phyloP scores from a whole-genome alignment of 495 filamentous ascomycete species.

The Talaromyces wortmannii region DNA sequence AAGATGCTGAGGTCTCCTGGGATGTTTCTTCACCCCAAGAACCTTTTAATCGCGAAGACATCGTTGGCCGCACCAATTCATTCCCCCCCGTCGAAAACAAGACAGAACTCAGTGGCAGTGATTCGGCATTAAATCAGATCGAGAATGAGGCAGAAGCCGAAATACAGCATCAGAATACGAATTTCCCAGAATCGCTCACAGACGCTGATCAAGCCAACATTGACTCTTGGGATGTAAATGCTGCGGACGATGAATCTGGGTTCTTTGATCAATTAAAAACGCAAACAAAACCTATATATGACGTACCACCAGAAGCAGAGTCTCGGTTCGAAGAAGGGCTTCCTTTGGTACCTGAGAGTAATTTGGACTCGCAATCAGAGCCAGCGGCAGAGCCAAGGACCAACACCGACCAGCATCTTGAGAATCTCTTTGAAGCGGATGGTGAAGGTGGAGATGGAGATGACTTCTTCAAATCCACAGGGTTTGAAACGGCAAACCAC shows the following conservation, averaged over 20 bases:
- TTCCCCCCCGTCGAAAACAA: slow-evolving; percentile 17
- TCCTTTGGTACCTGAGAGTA: slow-evolving; percentile 28
- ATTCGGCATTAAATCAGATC: not conserved
- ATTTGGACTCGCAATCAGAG: slow-evolving; percentile 11
- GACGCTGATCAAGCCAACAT: slow-evolving; percentile 3
- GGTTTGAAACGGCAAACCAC: not conserved
- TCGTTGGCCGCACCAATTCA: slow-evolving; percentile 22
- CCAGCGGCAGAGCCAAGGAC: not conserved
- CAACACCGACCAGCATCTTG: slow-evolving; percentile 11
- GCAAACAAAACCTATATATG: slow-evolving; percentile 39
- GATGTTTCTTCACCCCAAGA: not conserved
- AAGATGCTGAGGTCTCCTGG: not conserved
- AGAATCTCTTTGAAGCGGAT: slow-evolving; percentile 29
- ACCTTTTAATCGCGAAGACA: slow-evolving; percentile 12
- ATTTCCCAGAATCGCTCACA: slow-evolving; percentile 7
- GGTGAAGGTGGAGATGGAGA: slow-evolving; percentile 32
- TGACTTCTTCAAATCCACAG: slow-evolving; percentile 27
- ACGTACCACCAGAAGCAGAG: slow-evolving; percentile 32
- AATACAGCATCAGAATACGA: slow-evolving; percentile 12
- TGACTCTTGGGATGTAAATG: slow-evolving; percentile 22
- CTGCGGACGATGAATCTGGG: slow-evolving; percentile 33
- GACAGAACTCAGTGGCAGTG: slow-evolving; percentile 10
- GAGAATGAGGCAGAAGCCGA: not conserved
- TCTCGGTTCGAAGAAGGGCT: slow-evolving; percentile 42
- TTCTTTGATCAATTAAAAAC: slow-evolving; percentile 44